Evolutionary conservation across 2,329 filamentous ascomycete species (phyloP).

Genomic region (Fusarium caatingaense): DNA sequence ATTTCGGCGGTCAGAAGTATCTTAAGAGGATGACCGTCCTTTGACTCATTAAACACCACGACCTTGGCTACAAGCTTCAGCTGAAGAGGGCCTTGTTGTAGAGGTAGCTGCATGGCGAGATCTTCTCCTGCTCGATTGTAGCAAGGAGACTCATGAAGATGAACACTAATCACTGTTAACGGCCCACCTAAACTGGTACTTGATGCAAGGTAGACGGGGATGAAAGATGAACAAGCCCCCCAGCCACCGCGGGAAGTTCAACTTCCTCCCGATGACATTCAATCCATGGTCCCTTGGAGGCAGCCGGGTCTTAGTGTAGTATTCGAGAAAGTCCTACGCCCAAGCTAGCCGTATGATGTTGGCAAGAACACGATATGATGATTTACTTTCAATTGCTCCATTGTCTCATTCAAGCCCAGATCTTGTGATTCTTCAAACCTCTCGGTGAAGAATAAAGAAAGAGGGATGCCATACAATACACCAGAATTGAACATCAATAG

Average conservation of each 20-base stretch:
- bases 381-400: not conserved
- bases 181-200: not conserved
- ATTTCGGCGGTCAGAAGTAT: not conserved
- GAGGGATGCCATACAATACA: not conserved
- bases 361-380: not conserved
- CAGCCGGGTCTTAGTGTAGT: not conserved
- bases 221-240: not conserved
- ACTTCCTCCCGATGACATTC: not conserved
- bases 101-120: not conserved
- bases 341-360: not conserved
- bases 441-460: not conserved
- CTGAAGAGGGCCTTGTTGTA: not conserved
- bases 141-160: not conserved
- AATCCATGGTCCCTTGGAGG: not conserved
- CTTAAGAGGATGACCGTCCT: not conserved
- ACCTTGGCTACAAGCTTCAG: not conserved
- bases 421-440: not conserved
- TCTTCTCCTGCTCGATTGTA: not conserved
- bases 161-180: not conserved
- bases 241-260: not conserved
- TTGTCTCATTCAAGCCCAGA: not conserved
- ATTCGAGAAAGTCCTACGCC: not conserved
- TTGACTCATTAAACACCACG: not conserved
- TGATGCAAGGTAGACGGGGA: not conserved
- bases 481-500: not conserved